Conservation (phyloP, 2,329 filamentous ascomycete species). For the Penicillium nordicum region DNA sequence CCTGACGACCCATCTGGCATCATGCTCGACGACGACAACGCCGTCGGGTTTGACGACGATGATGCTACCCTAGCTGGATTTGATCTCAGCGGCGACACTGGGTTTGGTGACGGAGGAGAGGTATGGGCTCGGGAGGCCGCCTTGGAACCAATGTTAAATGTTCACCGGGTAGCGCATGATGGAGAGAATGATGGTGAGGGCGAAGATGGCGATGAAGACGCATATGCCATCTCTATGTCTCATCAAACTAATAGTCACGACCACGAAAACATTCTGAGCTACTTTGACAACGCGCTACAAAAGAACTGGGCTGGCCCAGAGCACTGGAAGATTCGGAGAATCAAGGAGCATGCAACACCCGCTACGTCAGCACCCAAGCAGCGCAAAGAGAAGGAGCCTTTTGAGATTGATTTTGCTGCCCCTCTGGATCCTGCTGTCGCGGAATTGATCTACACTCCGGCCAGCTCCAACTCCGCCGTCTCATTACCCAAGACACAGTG, state of each 20-base stretch:
- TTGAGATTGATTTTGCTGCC: constrained; percentile 85
- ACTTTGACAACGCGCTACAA: constrained; percentile 92
- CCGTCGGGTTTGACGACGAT: constrained; percentile 76
- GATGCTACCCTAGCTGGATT: constrained; percentile 69
- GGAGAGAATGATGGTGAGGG: constrained; percentile 51
- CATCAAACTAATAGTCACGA: constrained; percentile 64
- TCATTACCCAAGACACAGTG: constrained; percentile 89
- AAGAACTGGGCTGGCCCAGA: constrained; percentile 99
- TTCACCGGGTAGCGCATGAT: constrained; percentile 58
- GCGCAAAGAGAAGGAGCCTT: constrained; percentile 93
- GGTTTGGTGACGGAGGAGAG: constrained; percentile 94
- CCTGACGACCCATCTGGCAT: constrained; percentile 71
- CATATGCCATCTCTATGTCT: constrained; percentile 77
- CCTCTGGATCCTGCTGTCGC: constrained; percentile 68
- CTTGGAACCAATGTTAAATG: constrained; percentile 77
- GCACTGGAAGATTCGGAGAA: constrained; percentile 94
- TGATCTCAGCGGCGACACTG: constrained; percentile 66
- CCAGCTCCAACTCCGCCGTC: constrained; percentile 75
- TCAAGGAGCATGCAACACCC: constrained; percentile 70
- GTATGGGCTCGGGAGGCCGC: constrained; percentile 91
- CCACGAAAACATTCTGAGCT: constrained; percentile 94
- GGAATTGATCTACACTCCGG: constrained; percentile 76
- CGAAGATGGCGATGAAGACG: constrained; percentile 63
- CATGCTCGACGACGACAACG: constrained; percentile 83
- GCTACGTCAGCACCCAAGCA: constrained; percentile 52